A percentile compares a stretch with the other conserved stretches of the same genome.
Evolutionary conservation across 2,329 filamentous ascomycete genomes (phyloP).

Genomic region (Sclerotinia nivalis): DNA sequence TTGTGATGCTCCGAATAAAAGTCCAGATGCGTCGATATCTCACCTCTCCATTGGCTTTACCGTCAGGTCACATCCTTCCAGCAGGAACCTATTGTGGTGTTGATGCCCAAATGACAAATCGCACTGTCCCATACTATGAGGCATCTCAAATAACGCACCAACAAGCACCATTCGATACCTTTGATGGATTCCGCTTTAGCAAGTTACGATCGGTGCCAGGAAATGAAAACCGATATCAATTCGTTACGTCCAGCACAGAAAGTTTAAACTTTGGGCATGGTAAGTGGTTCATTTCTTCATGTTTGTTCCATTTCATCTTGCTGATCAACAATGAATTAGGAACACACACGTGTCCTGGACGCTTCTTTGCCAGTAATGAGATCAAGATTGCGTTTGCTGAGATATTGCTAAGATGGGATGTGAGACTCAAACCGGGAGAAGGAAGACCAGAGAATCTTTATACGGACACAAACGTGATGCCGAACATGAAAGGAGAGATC

Average conservation of each 20-base stretch:
- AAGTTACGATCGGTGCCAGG: slow-evolving; percentile 33
- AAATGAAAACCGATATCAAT: slow-evolving; percentile 39
- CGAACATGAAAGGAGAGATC: slow-evolving; percentile 17
- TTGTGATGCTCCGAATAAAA: background rate
- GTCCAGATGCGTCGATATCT: slow-evolving; percentile 25
- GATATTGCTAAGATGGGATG: slow-evolving; percentile 41
- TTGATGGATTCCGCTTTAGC: slow-evolving; percentile 36
- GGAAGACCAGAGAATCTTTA: slow-evolving; percentile 54
- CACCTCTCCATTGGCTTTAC: slow-evolving; percentile 35
- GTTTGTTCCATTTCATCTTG: background rate
- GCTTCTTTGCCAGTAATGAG: slow-evolving; percentile 44
- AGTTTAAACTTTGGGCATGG: slow-evolving; percentile 47
- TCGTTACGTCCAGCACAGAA: slow-evolving; percentile 42
- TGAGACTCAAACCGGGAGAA: slow-evolving; percentile 61
- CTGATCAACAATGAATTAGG: slow-evolving; percentile 30
- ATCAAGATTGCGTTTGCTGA: slow-evolving; percentile 42
- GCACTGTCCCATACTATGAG: slow-evolving; percentile 20
- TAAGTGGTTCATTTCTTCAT: background rate
- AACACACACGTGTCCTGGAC: slow-evolving; percentile 45
- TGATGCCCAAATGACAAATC: slow-evolving; percentile 16
- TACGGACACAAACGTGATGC: slow-evolving; percentile 12
- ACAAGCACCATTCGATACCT: slow-evolving; percentile 24
- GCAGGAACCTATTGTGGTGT: slow-evolving; percentile 26
- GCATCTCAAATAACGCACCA: slow-evolving; percentile 16
- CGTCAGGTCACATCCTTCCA: slow-evolving; percentile 41